phyloP scores from a whole-genome alignment of 495 filamentous ascomycete species.

The Mytilinidion resinicola region DNA sequence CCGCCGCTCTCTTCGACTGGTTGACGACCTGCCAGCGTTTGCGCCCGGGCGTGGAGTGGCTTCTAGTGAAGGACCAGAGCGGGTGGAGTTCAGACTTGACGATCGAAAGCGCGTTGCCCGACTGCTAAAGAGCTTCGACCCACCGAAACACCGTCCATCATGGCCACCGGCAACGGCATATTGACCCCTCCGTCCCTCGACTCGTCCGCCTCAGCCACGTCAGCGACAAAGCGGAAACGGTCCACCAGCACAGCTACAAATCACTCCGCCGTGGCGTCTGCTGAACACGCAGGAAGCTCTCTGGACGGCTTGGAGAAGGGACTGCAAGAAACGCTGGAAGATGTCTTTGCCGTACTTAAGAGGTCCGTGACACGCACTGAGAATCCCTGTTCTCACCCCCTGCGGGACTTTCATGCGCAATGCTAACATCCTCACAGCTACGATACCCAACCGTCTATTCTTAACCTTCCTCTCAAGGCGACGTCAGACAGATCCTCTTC shows the following conservation, averaged over 20 bases:
- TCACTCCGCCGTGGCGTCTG: slow-evolving; percentile 21
- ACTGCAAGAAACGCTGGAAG: slow-evolving; percentile 21
- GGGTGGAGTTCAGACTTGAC: neutral
- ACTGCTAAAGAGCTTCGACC: slow-evolving; percentile 15
- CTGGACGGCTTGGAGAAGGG: neutral
- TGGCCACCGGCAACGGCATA: slow-evolving; percentile 30
- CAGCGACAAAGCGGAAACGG: slow-evolving; percentile 31
- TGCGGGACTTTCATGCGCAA: neutral
- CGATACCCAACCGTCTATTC: slow-evolving; percentile 36
- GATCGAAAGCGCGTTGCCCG: slow-evolving; percentile 25
- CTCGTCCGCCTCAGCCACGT: slow-evolving; percentile 27
- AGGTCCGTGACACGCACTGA: slow-evolving; percentile 15
- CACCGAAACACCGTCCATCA: slow-evolving; percentile 14
- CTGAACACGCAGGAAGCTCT: neutral
- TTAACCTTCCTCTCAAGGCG: slow-evolving; percentile 21
- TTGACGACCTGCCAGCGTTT: neutral
- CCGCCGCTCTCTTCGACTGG: neutral
- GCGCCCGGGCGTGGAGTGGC: neutral
- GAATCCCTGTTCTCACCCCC: neutral
- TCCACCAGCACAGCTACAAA: slow-evolving; percentile 16
- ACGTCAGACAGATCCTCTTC: slow-evolving; percentile 6
- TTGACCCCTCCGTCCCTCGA: slow-evolving; percentile 27
- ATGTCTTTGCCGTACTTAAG: slow-evolving; percentile 26
- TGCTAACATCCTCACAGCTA: slow-evolving; percentile 16
- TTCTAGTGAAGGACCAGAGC: neutral